Evolutionary conservation across 805 yeast species (phyloP).

Genomic region (Teunomyces gatunensis): DNA sequence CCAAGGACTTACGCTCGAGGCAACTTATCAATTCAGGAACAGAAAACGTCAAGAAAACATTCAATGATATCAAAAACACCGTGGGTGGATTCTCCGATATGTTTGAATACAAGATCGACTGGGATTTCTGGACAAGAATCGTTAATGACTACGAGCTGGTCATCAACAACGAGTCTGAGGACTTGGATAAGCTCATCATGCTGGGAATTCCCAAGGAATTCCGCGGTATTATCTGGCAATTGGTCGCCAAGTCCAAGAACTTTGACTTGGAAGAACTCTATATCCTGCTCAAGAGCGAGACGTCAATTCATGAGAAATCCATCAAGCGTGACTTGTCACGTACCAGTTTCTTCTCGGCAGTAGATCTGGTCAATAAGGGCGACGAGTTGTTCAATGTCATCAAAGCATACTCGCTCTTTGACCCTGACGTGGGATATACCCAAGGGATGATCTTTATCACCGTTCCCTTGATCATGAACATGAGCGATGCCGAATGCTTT

Average conservation of each 20-base stretch:
- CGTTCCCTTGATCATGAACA: constrained; percentile 78
- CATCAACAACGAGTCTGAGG: constrained; percentile 59
- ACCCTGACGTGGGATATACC: constrained; percentile 93
- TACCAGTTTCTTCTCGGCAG: constrained; percentile 72
- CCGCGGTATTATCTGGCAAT: constrained; percentile 91
- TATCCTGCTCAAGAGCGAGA: constrained; percentile 44
- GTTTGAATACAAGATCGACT: constrained; percentile 47
- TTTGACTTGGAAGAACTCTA: constrained; percentile 59
- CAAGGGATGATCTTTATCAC: constrained; percentile 97
- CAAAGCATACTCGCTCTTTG: constrained; percentile 80
- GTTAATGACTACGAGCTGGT: constrained; percentile 73
- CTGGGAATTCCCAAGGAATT: constrained; percentile 82
- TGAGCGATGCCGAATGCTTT: constrained; percentile 83
- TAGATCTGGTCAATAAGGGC: constrained; percentile 52
- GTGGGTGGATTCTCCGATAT: constrained; percentile 41
- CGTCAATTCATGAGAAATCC: constrained; percentile 66
- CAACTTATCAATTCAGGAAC: constrained; percentile 42
- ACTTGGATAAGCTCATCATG: constrained; percentile 59
- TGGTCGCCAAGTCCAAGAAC: constrained; percentile 76
- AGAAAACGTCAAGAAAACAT: constrained; percentile 36
- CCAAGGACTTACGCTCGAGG: constrained; percentile 50
- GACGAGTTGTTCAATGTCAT: constrained; percentile 71
- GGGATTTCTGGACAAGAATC: constrained; percentile 87
- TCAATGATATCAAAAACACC: constrained; percentile 49
- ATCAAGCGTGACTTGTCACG: constrained; percentile 82